Conservation (phyloP, 495 filamentous ascomycete genomes). For the Lasiosphaeria miniovina region DNA sequence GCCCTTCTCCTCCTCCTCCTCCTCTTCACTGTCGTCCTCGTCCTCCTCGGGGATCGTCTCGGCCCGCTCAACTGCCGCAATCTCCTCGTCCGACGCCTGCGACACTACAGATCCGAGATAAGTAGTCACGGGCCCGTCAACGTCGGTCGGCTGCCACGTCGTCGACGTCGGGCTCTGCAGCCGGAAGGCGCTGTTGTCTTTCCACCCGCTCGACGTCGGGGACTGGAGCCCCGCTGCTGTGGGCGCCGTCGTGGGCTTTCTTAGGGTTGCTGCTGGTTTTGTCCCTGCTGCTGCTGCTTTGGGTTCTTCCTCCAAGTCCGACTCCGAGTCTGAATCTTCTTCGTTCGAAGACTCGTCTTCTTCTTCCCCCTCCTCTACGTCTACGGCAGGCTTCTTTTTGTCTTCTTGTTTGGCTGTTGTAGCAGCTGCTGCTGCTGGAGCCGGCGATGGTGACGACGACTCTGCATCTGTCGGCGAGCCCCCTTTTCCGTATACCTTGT, state of each 20-base stretch:
- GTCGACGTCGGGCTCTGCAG: constrained; percentile 46
- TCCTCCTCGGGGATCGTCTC: constrained; percentile 37
- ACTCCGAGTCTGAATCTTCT: not conserved
- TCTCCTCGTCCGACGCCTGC: constrained; percentile 33
- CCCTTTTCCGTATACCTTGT: constrained; percentile 35
- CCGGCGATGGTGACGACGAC: too few relatives aligned
- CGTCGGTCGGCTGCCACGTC: constrained; percentile 44
- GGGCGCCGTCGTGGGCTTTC: not conserved
- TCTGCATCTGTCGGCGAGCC: constrained; percentile 11
- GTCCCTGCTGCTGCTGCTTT: constrained; percentile 3
- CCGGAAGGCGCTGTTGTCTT: constrained; percentile 15
- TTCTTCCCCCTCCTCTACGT: constrained; percentile 5
- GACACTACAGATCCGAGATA: constrained; percentile 30
- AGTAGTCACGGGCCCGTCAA: constrained; percentile 31
- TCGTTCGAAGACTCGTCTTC: not conserved
- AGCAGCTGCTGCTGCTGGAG: not conserved
- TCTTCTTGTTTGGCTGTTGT: constrained; percentile 9
- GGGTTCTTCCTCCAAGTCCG: constrained; percentile 5
- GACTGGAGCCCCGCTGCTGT: constrained; percentile 31
- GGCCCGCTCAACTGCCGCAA: constrained; percentile 37
- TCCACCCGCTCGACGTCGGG: constrained; percentile 37
- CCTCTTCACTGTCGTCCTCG: constrained; percentile 27
- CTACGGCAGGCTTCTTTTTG: not conserved
- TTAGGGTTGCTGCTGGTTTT: constrained; percentile 1
- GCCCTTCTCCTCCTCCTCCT: constrained; percentile 24